phyloP scores from a whole-genome alignment of 2,329 filamentous ascomycete species.

The Pestalotiopsis sp. region DNA sequence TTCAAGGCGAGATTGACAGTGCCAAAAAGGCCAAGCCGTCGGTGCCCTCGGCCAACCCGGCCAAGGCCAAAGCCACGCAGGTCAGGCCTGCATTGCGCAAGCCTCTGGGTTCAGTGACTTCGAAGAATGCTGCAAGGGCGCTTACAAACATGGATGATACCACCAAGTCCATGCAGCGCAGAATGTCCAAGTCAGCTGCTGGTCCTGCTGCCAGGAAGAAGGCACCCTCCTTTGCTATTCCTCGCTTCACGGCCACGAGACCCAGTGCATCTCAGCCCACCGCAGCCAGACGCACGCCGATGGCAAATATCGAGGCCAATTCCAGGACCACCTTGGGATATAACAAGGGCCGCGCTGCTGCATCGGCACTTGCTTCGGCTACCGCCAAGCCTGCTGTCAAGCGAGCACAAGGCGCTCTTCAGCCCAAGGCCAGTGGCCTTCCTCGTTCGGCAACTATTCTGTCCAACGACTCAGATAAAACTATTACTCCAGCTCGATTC shows the following conservation, averaged over 20 bases:
- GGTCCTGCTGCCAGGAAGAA: conserved; percentile 27
- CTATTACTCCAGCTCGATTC: conserved; percentile 52
- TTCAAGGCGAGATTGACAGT: conserved; percentile 46
- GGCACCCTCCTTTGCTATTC: conserved; percentile 25
- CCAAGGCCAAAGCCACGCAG: neutral
- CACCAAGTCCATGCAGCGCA: conserved; percentile 34
- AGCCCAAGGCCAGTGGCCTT: conserved; percentile 22
- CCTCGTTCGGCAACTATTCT: conserved; percentile 38
- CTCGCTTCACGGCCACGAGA: conserved; percentile 35
- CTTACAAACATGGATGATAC: conserved; percentile 46
- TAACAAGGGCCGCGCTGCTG: conserved; percentile 69
- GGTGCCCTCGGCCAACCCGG: conserved; percentile 19
- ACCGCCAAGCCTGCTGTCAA: conserved; percentile 22
- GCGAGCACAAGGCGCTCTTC: conserved; percentile 15
- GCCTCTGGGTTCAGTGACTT: conserved; percentile 53
- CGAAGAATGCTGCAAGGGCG: conserved; percentile 58
- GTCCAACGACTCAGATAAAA: conserved; percentile 43
- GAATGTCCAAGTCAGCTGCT: conserved; percentile 26
- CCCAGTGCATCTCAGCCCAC: conserved; percentile 38
- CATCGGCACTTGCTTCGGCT: conserved; percentile 48
- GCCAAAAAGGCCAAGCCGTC: conserved; percentile 34
- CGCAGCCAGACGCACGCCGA: conserved; percentile 48
- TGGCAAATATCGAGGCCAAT: conserved; percentile 65
- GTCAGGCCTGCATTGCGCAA: conserved; percentile 17
- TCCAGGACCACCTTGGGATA: conserved; percentile 87